Base-by-base conservation (phyloP, 2,329 filamentous ascomycete species). In the Plectosphaerella plurivora region DNA sequence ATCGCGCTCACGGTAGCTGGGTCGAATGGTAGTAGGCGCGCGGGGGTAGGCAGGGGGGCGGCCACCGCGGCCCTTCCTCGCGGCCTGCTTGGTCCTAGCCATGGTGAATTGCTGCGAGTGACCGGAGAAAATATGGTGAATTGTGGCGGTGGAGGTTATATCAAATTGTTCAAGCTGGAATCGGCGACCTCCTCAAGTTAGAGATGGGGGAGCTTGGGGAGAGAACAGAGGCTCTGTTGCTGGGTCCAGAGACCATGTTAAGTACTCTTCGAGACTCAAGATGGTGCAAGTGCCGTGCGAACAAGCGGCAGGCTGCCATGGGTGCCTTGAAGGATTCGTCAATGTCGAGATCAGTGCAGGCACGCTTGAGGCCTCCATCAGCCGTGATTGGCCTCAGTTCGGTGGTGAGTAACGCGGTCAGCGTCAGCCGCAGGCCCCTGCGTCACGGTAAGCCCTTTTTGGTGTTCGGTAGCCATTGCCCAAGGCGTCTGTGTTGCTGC, bases 1-100 rank as follows among this genome's bases (percentile, higher is more conserved):
- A 12, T 70, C 66, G 20, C 61, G 55, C n/a, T 65, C 61, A 18
- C 61, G 59, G 50, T 54, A 39, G 14, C 7, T 39, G 15, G 37
- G 37, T 5, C 37, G 37, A 7, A 39, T 39, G 37, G 10, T 16
- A 8, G 37, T 3, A n/a, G 37, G 15, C 15, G 15, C 37, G 16
- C 37, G 37, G 7, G 36, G 36, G 12, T 2, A 14, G 37, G 3
- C 14, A 3, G 9, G 15, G 37, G 10, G 37, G 5, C 15, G 15
- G 16, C 15, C 37, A 14, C 16, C 16, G 37, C 3, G 3, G 3
- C 15, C 5, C 37, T 39, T 39, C 37, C 37, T 39, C 9, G 37
- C 37, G 37, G 37, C 16, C 16, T 39, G 37, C 37, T 39, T 39
- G 37, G 37, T 39, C 37, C 37, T 39, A 18, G 37, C 37, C 37